A percentile compares a stretch with the other conserved stretches of the same genome.
These are phyloP conservation scores for Talaromyces pinophilus DNA, from an alignment of 2,329 filamentous ascomycete genomes.

Conservation along the genomic window DNA sequence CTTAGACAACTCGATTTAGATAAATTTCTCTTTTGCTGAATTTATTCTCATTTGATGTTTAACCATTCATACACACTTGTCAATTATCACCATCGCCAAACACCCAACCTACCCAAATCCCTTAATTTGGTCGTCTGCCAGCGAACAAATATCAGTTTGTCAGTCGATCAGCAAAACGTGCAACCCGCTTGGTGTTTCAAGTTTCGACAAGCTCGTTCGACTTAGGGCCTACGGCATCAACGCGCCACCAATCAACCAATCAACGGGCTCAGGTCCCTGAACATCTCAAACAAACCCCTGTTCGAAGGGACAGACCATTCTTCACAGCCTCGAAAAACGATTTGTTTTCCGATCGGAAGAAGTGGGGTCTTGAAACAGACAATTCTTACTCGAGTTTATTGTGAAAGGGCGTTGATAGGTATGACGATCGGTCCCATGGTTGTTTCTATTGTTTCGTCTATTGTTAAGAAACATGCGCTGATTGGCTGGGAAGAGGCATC, in stretches of 20 bases:
- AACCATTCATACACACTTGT: neutral
- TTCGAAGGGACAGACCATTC: neutral
- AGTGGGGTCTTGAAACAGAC: constrained; percentile 12
- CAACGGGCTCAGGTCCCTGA: constrained; percentile 9
- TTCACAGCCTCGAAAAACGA: neutral
- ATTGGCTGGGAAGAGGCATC: neutral
- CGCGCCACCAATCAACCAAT: constrained; percentile 13
- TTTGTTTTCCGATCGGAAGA: neutral
- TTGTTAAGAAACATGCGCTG: neutral
- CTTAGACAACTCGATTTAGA: neutral
- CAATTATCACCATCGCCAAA: neutral
- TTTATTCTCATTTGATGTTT: neutral
- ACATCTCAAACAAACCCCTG: constrained; percentile 12
- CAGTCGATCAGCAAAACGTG: constrained; percentile 2
- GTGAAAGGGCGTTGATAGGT: neutral
- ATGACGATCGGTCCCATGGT: neutral
- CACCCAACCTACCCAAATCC: neutral
- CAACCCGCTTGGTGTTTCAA: constrained; percentile 12
- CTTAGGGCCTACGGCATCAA: constrained; percentile 14
- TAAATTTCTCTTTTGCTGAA: neutral
- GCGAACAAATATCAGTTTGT: neutral
- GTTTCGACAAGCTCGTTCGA: constrained; percentile 14
- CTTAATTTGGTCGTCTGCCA: neutral
- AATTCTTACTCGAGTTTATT: neutral
- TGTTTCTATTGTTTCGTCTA: constrained; percentile 9